Percentiles rank a stretch among this genome's conserved stretches.
These are phyloP conservation scores for Venturiaceae sp. DNA, from an alignment of 2,329 filamentous ascomycete species.

Conservation along the genomic window DNA sequence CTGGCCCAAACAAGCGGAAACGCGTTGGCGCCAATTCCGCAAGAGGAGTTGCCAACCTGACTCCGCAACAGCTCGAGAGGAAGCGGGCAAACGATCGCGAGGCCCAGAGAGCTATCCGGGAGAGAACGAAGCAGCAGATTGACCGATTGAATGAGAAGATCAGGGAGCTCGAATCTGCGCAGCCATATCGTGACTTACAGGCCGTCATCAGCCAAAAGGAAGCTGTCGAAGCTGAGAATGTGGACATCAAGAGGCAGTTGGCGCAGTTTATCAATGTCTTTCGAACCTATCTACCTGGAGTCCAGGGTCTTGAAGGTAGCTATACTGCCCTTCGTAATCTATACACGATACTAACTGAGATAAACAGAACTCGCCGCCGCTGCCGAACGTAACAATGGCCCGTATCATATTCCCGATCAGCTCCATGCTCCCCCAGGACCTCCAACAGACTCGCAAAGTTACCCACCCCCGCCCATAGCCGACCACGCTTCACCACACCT, in stretches of 20 bases:
- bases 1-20: conserved; percentile 5
- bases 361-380: conserved; percentile 34
- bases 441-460: not conserved
- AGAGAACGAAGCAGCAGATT: conserved; percentile 73
- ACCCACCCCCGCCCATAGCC: not conserved
- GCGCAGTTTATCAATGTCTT: conserved; percentile 55
- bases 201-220: conserved; percentile 66
- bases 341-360: not conserved
- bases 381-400: conserved; percentile 35
- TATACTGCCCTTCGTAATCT: no score
- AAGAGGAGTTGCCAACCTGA: conserved; percentile 70
- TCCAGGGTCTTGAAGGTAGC: not conserved
- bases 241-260: conserved; percentile 62
- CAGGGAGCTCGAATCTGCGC: conserved; percentile 64
- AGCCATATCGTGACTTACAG: conserved; percentile 78
- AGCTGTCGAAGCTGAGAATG: conserved; percentile 67
- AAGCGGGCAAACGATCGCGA: conserved; percentile 89
- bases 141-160: conserved; percentile 65
- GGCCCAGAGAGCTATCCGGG: conserved; percentile 74
- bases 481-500: not conserved
- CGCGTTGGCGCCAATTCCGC: conserved; percentile 1
- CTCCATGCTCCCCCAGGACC: not conserved
- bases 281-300: conserved; percentile 42
- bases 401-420: conserved; percentile 15
- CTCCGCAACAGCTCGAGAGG: conserved; percentile 76